Base-by-base conservation (phyloP, 768 basidiomycete genomes). In the Galerina marginata region DNA sequence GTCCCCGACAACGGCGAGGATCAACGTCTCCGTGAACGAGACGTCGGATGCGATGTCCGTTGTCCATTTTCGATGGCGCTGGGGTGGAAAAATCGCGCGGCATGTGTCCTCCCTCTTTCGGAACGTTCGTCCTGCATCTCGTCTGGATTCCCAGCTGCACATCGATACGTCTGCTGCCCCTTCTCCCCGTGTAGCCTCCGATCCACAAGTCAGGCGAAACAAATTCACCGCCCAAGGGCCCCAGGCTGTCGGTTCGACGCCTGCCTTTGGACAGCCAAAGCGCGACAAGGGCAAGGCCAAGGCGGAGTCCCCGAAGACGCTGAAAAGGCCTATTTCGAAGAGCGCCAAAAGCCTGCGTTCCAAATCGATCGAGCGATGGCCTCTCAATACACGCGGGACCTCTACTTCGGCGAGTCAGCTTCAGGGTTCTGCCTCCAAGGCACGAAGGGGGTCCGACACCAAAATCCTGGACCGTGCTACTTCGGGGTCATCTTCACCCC, bases 11-110 rank as follows among this genome's bases (percentile, higher is more conserved):
- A 68, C 65, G 16, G 68, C 71, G 29, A 74, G 72, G 58, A 81
- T 83, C 58, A 63, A 74, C 45, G 87, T 96, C 23, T 88, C 92
- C 0, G 83, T 85, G n/a, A 84, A 84, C 46, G 96, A 97, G 63
- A 86, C 92, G 3, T 82, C 83, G 15, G 86, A 85, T 33, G 95
- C 90, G 20, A 86, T 92, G 82, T 86, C 87, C 9, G 70, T 76
- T 0, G 83, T 89, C 4, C 84, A 77, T 60, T 91, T 90, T 70
- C 81, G 81, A 53, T 89, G 85, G 85, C 77, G 82, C 23, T 82
- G 83, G 82, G 79, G 82, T 45, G 79, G 77, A 65, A 72, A 54
- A 65, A 66, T 81, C 39, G 72, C 74, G 4, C 69, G 74, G 40
- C 74, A 83, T 53, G 75, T 89, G 33, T 82, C 84, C 2, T 80